These are phyloP conservation scores for Plasmodium inui DNA, from an alignment of 169 alveolate genomes.

Conservation along the genomic window DNA sequence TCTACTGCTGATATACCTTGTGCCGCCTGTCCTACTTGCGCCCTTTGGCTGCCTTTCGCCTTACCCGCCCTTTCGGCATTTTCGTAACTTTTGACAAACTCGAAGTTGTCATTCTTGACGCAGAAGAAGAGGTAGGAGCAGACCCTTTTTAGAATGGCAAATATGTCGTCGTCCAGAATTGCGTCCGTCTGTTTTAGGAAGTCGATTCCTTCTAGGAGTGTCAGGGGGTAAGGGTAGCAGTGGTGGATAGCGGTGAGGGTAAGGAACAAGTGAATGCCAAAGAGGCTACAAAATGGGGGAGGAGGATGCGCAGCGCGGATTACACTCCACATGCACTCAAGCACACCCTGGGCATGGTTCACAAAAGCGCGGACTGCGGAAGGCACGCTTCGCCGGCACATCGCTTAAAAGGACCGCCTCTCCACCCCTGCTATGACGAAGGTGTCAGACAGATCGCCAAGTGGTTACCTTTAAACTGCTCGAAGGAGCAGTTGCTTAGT, in stretches of 20 bases:
- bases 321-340: background rate
- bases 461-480: slow-evolving; percentile 46
- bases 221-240: background rate
- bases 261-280: background rate
- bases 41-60: background rate
- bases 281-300: background rate
- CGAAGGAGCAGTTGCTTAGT: slow-evolving; percentile 62
- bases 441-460: background rate
- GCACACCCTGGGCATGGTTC: background rate
- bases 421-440: background rate
- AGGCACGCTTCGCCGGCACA: background rate
- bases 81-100: slow-evolving; percentile 23
- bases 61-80: background rate
- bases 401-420: background rate
- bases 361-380: background rate
- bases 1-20: background rate
- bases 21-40: background rate
- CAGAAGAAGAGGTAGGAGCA: slow-evolving; percentile 79
- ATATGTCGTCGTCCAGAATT: slow-evolving; percentile 84
- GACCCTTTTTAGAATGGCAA: slow-evolving; percentile 79
- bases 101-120: slow-evolving; percentile 52
- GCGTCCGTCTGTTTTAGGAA: slow-evolving; percentile 80
- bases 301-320: background rate
- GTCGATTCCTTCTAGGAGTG: slow-evolving; percentile 27
- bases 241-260: no score